Base-by-base conservation (phyloP, 768 basidiomycete species). In the Pleurotus platypus region DNA sequence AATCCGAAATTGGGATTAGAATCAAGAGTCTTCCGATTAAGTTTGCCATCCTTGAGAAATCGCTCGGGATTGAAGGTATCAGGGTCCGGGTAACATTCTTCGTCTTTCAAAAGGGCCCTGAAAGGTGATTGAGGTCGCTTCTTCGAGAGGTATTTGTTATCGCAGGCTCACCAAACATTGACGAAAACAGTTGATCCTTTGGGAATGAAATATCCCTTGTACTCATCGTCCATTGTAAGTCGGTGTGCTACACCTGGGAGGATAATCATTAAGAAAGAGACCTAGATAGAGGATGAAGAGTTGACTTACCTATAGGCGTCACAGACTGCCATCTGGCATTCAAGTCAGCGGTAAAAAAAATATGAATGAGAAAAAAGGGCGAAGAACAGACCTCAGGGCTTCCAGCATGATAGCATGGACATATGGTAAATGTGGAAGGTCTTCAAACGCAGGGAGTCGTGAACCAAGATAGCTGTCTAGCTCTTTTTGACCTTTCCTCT, bases 401-500 rank as follows among this genome's bases (percentile, higher is more conserved):
- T 77, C 75, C 50, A 69, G 61, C 16, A 75, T 43, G 6, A 76
- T 57, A 1, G 68, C 69, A 18, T 72, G 65, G 22, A 76, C 56
- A 55, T 74, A 80, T 2, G 73, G 74, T 5, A 79, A 62, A 26
- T 61, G 45, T 1, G 54, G 50, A 37, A 62, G 58, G 58, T 74
- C 73, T 3, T 58, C 57, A 16, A 73, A 69, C 3, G 62, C 64
- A 1, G 78, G 79, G 5, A 79, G 64, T 2, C 76, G 66, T 30
- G 27, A 30, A 8, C 70, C 74, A 12, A 78, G 58, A 4, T 78
- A 67, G 1, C 53, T 22, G 59, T 80, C 78, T 13, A 80, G 66
- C 59, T 79, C 77, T 6, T 63, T 66, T 54, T 77, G 79, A 0
- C 75, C 77, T 47, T 63, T 71, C 5, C 42, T 55, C 54, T 73